These are phyloP conservation scores for Aspergillus taichungensis DNA, from an alignment of 495 filamentous ascomycete species.

Conservation along the genomic window DNA sequence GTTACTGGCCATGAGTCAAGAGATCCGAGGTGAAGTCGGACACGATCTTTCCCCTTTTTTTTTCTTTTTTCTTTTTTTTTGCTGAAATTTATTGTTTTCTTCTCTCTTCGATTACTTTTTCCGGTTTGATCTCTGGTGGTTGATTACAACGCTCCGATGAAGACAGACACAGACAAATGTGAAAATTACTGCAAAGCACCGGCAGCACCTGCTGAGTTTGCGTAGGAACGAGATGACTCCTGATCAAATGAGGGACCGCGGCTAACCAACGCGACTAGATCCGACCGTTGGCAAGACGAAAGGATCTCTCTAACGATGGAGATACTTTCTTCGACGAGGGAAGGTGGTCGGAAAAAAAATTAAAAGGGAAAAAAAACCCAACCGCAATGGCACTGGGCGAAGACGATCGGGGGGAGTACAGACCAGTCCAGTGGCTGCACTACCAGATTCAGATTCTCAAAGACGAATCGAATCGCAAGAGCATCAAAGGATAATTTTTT, in stretches of 20 bases:
- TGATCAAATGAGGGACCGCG: slow-evolving; percentile 1
- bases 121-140: too few relatives aligned
- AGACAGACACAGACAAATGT: slow-evolving; percentile 32
- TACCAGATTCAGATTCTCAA: slow-evolving; percentile 16
- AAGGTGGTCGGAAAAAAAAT: not conserved
- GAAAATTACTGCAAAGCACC: slow-evolving; percentile 53
- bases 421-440: slow-evolving; percentile 47
- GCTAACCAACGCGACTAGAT: slow-evolving; percentile 6
- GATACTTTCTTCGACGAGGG: not conserved
- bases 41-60: slow-evolving; percentile 1
- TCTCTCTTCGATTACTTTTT: too few relatives aligned
- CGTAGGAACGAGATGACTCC: slow-evolving; percentile 18
- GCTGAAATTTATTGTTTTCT: too few relatives aligned
- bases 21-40: slow-evolving; percentile 29
- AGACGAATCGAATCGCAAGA: slow-evolving; percentile 18
- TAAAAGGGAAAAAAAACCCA: slow-evolving; percentile 6
- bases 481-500: slow-evolving; percentile 11
- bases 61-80: slow-evolving; percentile 9
- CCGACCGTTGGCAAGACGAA: slow-evolving; percentile 9
- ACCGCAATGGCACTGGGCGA: slow-evolving; percentile 19
- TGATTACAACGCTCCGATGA: slow-evolving; percentile 11
- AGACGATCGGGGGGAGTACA: slow-evolving; percentile 32
- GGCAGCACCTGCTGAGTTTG: slow-evolving; percentile 91
- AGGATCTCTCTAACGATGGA: slow-evolving; percentile 18
- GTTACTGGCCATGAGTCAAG: slow-evolving; percentile 42